Evolutionary conservation across 2,329 filamentous ascomycete species (phyloP).

Genomic region (Pseudogymnoascus sp.): DNA sequence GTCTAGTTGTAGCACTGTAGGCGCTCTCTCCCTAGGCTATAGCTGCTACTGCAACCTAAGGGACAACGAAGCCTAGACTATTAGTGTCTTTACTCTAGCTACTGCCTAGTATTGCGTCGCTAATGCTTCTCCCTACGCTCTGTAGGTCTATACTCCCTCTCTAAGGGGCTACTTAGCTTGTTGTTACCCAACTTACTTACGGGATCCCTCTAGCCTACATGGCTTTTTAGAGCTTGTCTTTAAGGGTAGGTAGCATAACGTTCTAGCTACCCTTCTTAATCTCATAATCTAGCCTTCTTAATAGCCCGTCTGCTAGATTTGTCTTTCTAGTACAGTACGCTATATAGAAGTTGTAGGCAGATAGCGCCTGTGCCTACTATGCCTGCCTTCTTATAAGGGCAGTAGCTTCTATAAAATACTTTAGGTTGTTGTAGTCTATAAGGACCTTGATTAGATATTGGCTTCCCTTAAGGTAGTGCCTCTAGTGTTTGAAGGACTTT

Average conservation of each 20-base stretch:
- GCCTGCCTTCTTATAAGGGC: not conserved
- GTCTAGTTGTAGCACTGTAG: not conserved
- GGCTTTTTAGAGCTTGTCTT: not conserved
- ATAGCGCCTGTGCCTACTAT: not conserved
- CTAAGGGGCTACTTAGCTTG: no score
- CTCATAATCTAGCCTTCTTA: not conserved
- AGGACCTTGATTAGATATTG: not conserved
- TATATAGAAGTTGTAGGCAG: not conserved
- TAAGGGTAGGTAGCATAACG: not conserved
- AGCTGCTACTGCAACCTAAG: not conserved
- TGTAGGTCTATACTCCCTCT: no score
- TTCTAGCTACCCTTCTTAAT: not conserved
- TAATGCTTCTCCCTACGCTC: no score
- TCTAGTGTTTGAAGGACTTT: conserved; percentile 9
- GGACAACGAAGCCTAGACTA: not conserved
- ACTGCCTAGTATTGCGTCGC: no score
- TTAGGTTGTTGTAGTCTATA: conserved; percentile 9
- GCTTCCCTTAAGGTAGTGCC: not conserved
- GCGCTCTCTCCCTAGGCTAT: not conserved
- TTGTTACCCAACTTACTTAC: not conserved
- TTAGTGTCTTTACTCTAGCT: not conserved
- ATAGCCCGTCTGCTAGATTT: not conserved
- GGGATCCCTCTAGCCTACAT: not conserved
- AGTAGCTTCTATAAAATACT: no score
- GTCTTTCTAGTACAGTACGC: not conserved